Percentiles rank a stretch among this genome's conserved stretches.
Conservation (phyloP, 108 stramenopile species). For the Nitzschia putrida region DNA sequence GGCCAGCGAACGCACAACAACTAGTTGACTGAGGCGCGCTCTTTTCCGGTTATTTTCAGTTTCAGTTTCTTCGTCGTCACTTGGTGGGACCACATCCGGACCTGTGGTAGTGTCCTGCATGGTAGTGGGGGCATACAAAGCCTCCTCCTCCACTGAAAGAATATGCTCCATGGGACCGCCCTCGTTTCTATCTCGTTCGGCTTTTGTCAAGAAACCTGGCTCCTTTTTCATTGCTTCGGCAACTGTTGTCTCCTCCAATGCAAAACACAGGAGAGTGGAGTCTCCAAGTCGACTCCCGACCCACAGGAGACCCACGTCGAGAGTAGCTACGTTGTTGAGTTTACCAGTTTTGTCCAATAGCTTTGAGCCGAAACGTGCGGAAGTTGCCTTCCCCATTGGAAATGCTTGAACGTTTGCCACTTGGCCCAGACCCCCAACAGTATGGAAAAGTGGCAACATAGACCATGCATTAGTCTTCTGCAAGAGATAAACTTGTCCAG, state of each 20-base stretch:
- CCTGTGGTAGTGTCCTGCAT: conserved; percentile 4
- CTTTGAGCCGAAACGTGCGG: neutral
- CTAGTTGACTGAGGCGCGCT: conserved; percentile 29
- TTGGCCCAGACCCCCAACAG: conserved; percentile 66
- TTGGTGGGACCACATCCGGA: conserved; percentile 55
- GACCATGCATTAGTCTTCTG: conserved; percentile 57
- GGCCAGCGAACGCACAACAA: conserved; percentile 50
- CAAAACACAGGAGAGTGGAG: conserved; percentile 75
- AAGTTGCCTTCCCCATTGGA: conserved; percentile 24
- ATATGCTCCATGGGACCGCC: conserved; percentile 38
- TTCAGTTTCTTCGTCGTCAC: conserved; percentile 55
- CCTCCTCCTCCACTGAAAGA: conserved; percentile 74
- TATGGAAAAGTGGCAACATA: conserved; percentile 62
- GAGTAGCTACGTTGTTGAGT: neutral
- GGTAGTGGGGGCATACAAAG: conserved; percentile 56
- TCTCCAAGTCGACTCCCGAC: conserved; percentile 84
- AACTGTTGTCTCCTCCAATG: conserved; percentile 43
- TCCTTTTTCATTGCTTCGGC: conserved; percentile 35
- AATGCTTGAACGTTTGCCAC: conserved; percentile 55
- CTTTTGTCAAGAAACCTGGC: conserved; percentile 14
- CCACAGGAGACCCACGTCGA: conserved; percentile 64
- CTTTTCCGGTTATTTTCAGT: conserved; percentile 16
- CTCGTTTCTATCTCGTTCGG: conserved; percentile 9
- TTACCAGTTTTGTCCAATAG: neutral
- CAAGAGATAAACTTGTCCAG: conserved; percentile 65